phyloP scores from a whole-genome alignment of 495 filamentous ascomycete species.

The Cercophora newfieldiana region DNA sequence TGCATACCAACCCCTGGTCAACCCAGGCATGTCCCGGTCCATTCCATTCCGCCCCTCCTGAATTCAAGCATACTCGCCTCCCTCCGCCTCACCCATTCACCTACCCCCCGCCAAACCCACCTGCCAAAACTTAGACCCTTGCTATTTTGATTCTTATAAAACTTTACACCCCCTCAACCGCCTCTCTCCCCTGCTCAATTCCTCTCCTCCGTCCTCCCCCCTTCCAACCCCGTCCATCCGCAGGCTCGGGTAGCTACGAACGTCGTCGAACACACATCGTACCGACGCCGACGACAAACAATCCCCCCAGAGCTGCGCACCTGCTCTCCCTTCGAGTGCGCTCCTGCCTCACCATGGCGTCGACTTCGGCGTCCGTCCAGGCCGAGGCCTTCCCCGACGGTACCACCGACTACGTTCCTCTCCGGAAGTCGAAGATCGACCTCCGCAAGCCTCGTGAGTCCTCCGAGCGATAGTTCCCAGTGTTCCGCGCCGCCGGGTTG shows the following conservation, averaged over 20 bases:
- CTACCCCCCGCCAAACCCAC: constrained; percentile 24
- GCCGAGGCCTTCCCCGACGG: constrained; percentile 48
- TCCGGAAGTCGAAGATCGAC: constrained; percentile 48
- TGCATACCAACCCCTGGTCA: constrained; percentile 14
- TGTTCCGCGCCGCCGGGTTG: constrained; percentile 2
- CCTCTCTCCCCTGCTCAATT: constrained; percentile 11
- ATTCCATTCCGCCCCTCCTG: background rate
- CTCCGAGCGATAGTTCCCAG: background rate
- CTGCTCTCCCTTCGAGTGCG: background rate
- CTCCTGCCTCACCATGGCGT: constrained; percentile 42
- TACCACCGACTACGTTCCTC: constrained; percentile 49
- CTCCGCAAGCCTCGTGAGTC: constrained; percentile 44
- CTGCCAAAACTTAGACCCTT: constrained; percentile 14
- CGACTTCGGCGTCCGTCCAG: constrained; percentile 39
- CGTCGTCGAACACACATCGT: constrained; percentile 1
- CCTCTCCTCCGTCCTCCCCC: constrained; percentile 11
- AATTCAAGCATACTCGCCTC: background rate
- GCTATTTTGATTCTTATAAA: constrained; percentile 27
- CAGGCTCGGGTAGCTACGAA: background rate
- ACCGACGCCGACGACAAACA: constrained; percentile 16
- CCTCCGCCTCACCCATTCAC: constrained; percentile 13
- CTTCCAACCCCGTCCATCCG: constrained; percentile 2
- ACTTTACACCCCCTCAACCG: constrained; percentile 20
- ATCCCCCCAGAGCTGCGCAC: constrained; percentile 14
- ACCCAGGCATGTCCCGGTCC: background rate